These are phyloP conservation scores for Chamaenerion angustifolium DNA, from an alignment of 345 rosid genomes.

Conservation along the genomic window DNA sequence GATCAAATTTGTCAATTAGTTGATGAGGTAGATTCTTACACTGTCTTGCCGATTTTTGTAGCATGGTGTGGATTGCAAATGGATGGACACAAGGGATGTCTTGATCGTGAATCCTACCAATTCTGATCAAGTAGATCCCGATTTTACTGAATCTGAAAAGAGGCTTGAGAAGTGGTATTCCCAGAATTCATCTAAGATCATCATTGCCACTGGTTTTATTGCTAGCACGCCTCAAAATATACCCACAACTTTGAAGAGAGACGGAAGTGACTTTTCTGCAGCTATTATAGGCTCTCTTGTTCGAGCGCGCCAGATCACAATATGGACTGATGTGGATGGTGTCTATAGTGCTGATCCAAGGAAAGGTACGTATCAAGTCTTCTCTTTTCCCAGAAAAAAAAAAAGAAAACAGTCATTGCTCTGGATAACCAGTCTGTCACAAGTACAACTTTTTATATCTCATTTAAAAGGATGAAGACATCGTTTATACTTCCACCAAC, in stretches of 20 bases:
- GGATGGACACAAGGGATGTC: conserved; percentile 99
- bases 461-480: too few species aligned
- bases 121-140: conserved; percentile 94
- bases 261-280: conserved; percentile 99
- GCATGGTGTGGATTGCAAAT: conserved; percentile 65
- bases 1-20: not conserved
- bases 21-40: too few species aligned
- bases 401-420: too few species aligned
- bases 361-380: conserved; percentile 46
- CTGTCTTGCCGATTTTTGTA: conserved; percentile 17
- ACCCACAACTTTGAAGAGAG: conserved; percentile 96
- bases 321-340: conserved; percentile 99
- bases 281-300: conserved; percentile 89
- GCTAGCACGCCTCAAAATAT: conserved; percentile 91
- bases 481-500: too few species aligned
- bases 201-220: conserved; percentile 93
- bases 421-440: too few species aligned
- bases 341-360: conserved; percentile 97
- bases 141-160: conserved; percentile 56
- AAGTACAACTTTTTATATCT: too few species aligned
- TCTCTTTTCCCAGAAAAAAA: not conserved
- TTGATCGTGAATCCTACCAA: conserved; percentile 80
- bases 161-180: conserved; percentile 83
- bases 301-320: conserved; percentile 74
- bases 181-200: conserved; percentile 37